phyloP scores from a whole-genome alignment of 1,139 yeast species.

The Scheffersomyces quercinus region DNA sequence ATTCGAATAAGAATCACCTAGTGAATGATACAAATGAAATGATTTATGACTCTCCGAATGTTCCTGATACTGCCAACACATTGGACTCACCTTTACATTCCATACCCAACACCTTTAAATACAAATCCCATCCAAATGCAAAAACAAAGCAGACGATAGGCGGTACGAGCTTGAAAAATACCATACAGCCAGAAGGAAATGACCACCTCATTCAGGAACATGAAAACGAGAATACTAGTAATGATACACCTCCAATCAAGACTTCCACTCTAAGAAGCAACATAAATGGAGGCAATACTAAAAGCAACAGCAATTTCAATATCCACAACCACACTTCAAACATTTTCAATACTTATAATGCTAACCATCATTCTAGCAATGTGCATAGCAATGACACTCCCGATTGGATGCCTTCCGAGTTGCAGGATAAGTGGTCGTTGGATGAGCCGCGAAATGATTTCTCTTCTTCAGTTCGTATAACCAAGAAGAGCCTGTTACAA shows the following conservation, averaged over 20 bases:
- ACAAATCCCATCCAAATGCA: constrained; percentile 50
- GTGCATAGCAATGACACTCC: constrained; percentile 24
- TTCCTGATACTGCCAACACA: constrained; percentile 1
- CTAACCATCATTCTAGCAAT: no score
- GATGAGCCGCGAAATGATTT: constrained; percentile 18
- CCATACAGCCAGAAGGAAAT: background rate
- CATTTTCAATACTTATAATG: constrained; percentile 13
- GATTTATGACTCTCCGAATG: constrained; percentile 1
- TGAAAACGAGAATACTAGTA: constrained; percentile 2
- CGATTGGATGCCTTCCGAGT: constrained; percentile 47
- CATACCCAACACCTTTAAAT: constrained; percentile 48
- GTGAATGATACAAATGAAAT: no score
- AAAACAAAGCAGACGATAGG: constrained; percentile 37
- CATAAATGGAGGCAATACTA: no score
- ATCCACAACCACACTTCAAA: constrained; percentile 1
- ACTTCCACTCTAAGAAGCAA: constrained; percentile 17
- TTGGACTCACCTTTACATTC: constrained; percentile 27
- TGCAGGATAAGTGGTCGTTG: constrained; percentile 36
- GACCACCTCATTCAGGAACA: background rate
- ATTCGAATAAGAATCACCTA: background rate
- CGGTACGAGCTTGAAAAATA: constrained; percentile 4
- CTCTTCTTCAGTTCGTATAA: constrained; percentile 33
- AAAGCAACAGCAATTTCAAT: background rate
- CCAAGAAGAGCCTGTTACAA: constrained; percentile 12
- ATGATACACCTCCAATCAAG: constrained; percentile 13